Evolutionary conservation across 164 flowering plant species (phyloP).

Genomic region (Stephania yunnanensis): DNA sequence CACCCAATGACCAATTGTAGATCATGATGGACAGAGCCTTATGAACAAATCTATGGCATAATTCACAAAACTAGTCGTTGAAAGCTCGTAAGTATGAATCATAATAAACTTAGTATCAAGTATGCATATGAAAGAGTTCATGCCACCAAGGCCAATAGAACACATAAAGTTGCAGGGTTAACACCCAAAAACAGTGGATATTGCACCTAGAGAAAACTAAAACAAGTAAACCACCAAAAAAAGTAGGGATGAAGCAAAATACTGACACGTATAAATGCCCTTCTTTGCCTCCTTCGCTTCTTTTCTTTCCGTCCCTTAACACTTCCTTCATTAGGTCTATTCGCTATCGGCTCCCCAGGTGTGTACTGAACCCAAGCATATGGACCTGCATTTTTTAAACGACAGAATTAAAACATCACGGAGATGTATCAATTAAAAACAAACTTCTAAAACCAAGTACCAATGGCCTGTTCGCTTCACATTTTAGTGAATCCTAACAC

Average conservation of each 20-base stretch:
- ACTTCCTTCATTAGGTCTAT: conserved; percentile 74
- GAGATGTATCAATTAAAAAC: background rate
- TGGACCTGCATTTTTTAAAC: conserved; percentile 51
- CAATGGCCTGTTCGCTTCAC: too few relatives aligned
- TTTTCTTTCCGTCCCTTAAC: conserved; percentile 71
- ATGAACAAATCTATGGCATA: background rate
- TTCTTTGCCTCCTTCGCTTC: conserved; percentile 56
- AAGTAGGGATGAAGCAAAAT: background rate
- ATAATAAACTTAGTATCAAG: too few relatives aligned
- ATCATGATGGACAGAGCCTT: background rate
- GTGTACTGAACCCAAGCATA: conserved; percentile 63
- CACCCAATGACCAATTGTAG: too few relatives aligned
- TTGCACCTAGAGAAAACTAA: background rate
- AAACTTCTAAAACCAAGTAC: background rate
- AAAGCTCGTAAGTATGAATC: background rate
- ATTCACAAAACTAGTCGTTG: background rate
- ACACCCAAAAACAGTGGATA: background rate
- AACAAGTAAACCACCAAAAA: background rate
- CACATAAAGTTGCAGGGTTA: background rate
- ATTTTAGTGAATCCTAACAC: too few relatives aligned
- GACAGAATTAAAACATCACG: background rate
- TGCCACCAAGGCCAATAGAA: background rate
- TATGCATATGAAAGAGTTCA: background rate
- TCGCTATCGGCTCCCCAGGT: conserved; percentile 60
- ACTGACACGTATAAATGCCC: conserved; percentile 59